Percentiles rank a stretch among this genome's conserved stretches.
phyloP scores from a whole-genome alignment of 179 eudicot genomes.

The Carnegiea gigantea region DNA sequence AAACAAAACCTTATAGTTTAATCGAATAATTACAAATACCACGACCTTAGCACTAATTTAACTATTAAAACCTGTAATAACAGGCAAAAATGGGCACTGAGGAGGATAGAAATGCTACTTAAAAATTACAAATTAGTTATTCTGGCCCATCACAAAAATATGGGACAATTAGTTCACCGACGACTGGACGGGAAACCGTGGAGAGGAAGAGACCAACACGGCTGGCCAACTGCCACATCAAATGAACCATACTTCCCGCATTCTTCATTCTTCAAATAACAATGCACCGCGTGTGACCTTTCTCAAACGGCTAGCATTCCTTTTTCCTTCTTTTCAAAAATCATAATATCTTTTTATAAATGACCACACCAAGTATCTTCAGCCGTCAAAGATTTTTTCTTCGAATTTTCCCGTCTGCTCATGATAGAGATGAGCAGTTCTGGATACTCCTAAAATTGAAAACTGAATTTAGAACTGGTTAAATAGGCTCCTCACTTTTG shows the following conservation, averaged over 20 bases:
- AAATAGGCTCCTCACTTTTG: too few species aligned
- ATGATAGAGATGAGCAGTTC: too few species aligned
- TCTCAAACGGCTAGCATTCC: background rate
- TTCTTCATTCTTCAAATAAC: background rate
- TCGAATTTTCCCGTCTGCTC: background rate
- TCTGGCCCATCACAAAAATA: background rate
- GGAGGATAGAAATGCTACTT: background rate
- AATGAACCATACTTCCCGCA: background rate
- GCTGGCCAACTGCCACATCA: background rate
- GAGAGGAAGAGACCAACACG: background rate
- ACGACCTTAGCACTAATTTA: too few species aligned
- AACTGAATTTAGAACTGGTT: too few species aligned
- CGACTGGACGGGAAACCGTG: background rate
- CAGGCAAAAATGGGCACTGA: too few species aligned
- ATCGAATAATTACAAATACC: too few species aligned
- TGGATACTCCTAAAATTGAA: too few species aligned
- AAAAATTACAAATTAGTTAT: too few species aligned
- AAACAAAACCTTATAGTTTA: too few species aligned
- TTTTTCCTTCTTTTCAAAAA: background rate
- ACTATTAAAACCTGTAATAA: too few species aligned
- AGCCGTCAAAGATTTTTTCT: background rate
- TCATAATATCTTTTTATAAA: background rate
- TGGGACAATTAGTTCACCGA: background rate
- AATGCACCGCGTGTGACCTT: background rate
- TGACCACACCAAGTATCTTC: background rate